A percentile compares a stretch with the other conserved stretches of the same genome.
These are phyloP conservation scores for Malus domestica DNA, from an alignment of 306 rosid genomes.

Conservation along the genomic window ASM211411v1 NC_041804.1:8882501-8883000, in stretches of 20 bases:
- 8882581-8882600: background rate
- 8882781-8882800: background rate
- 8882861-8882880: background rate
- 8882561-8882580: background rate
- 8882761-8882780: background rate
- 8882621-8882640: background rate
- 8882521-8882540: background rate
- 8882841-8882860: background rate
- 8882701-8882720: background rate
- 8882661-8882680: background rate
- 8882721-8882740: background rate
- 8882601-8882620: too few species aligned
- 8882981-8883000: background rate
- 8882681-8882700: background rate
- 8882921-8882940: background rate
- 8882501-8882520: background rate
- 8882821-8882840: background rate
- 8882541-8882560: background rate
- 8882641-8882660: background rate
- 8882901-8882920: background rate
- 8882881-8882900: background rate
- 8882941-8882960: background rate
- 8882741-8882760: background rate
- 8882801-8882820: background rate
- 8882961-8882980: background rate